Base-by-base conservation (phyloP, 495 filamentous ascomycete genomes). In the Trichoderma orchidacearum region DNA sequence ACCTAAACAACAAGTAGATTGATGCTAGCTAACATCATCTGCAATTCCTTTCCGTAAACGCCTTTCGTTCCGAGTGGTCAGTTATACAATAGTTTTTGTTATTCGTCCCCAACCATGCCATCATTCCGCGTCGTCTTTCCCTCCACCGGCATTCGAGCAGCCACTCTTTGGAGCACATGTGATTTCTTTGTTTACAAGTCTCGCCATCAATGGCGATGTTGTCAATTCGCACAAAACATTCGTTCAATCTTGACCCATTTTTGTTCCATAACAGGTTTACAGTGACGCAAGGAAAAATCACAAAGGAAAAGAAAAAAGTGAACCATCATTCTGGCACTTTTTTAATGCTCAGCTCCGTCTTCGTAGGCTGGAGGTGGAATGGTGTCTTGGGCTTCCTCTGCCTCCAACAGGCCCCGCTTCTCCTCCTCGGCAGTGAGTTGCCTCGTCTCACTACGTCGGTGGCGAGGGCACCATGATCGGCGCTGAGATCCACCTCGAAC, bases 371-470 rank as follows among this genome's bases (percentile, higher is more conserved):
- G 41, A 25, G 41, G 7, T 9, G 41, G 41, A 23, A 23, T 48
- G 8, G 41, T 25, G 5, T 48, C 41, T 9, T 48, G 41, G 7
- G 41, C 53, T 13, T 72, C 71, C 53, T 76, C 63, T 12, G 65
- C 17, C 48, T 62, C 64, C 68, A 77, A 67, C 54, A 77, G 61
- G 23, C 71, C 69, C 4, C 67, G 51, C 66, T 76, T 76, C 64
- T 76, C 73, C 32, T 72, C 70, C 23, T 64, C 69, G 17, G 32
- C 54, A 31, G 56, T 63, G 21, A 59, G 65, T 38, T 51, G 57
- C 6, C 64, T 53, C 18, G 64, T 56, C 58, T 67, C 67, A 59
- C 64, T 67, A 38, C 65, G 62, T n/a, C 54, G 52, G 59, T 62
- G 66, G 29, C 48, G 55, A 36, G 48, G 68, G 53, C 57, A 60